Evolutionary conservation across 495 filamentous ascomycete genomes (phyloP), one percentile per base, ranked within the genome.

Genomic region (Penicillium subrubescens): DNA sequence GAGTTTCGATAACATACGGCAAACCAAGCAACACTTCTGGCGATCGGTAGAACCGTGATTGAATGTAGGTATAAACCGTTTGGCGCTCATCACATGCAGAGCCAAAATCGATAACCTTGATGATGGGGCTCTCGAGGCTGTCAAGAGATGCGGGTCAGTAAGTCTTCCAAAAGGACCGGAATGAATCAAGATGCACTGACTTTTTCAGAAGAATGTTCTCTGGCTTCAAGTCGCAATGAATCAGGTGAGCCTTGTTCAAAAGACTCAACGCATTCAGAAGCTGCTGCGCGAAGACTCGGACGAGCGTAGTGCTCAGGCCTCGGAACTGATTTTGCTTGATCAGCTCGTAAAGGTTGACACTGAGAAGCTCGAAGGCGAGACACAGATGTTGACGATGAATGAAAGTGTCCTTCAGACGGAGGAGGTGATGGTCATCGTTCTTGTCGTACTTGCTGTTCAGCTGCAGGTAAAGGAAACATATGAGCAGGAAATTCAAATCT

Each of bases 321-420:
- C 96, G 88, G 86, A 99, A 99, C 71, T 99, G 96, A 73, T 99
- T 99, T 73, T 99, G 96, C 79, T 99, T 99, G 78, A 99, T 99
- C 54, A 99, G 82, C 76, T 99, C 96, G 79, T 99, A 99, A 57
- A 99, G 78, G 71, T 99, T 99, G 67, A 99, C 96, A 70, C 94
- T 97, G 59, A 99, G 85, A 59, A 99, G 81, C 79, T 99, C 96
- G 72, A 99, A 99, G 54, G 97, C 95, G 56, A 99, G 84, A 75
- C 96, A 99, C 34, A 99, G 85, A 86, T 99, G 96, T 70, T 99
- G 96, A 53, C 92, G 83, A 74, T 99, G 96, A 61, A 99, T 98
- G 76, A 99, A 99, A 1, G 96, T 99, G 70, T 99, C 96, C 71
- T 97, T 97, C 37, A 99, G 83, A 50, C 96, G 89, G 21, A 99